Evolutionary conservation across 2,329 filamentous ascomycete species (phyloP), one percentile per base, ranked within the genome.

Genomic region (Cyphellophora europaea): DNA sequence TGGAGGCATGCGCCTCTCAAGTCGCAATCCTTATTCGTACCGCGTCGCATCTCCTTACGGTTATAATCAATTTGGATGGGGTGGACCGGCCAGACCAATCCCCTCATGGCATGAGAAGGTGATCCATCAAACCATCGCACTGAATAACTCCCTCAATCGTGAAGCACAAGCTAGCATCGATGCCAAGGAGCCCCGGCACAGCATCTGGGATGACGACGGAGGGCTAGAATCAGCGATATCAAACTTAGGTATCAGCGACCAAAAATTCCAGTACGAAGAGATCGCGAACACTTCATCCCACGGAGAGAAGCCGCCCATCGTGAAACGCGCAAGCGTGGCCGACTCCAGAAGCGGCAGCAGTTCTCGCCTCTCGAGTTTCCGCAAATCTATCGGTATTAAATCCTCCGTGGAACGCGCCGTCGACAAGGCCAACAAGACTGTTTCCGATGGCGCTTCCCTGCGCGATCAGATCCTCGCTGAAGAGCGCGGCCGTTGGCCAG

Each of bases 401-500:
- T 49, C 49, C 5, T 39, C 50, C 1, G 45, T 52, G 14, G 48
- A 57, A 33, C 59, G 55, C 35, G 36, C 33, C 3, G 43, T 51
- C 14, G 42, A 40, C 5, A 44, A 47, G 25, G 49, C 49, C 6
- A 42, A 42, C 13, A 42, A 41, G 30, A 27, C 23, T 11, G 23
- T 42, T 13, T 10, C n/a, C 19, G 14, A 30, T 28, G 30, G 30
- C 17, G 33, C 16, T 14, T 41, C 40, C 4, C 35, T 66, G 4
- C 56, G 57, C 14, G 42, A 54, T 14, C 43, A 48, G 0, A 67
- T 67, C 12, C 38, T 64, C 5, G 43, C 45, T 6, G 65, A 68
- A 47, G 65, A 68, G 41, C 36, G 51, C 11, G 60, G 57, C 5
- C 51, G 64, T 30, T 69, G 65, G 65, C 62, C 58, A 31, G 56